phyloP scores from a whole-genome alignment of 2,329 filamentous ascomycete species.

The Coniochaeta ligniaria region DNA sequence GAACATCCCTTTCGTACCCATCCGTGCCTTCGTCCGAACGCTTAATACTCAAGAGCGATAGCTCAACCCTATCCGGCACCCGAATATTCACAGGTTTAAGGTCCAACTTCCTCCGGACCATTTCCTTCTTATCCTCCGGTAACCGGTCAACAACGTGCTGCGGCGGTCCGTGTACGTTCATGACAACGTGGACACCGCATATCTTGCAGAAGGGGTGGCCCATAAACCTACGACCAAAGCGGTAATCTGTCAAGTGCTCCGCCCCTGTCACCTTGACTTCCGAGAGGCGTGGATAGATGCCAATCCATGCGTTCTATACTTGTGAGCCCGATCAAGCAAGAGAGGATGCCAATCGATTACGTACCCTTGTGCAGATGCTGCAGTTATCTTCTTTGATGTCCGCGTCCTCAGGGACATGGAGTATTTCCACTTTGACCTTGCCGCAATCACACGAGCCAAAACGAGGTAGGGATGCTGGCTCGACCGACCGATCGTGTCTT shows the following conservation, averaged over 20 bases:
- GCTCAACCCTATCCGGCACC: conserved; percentile 7
- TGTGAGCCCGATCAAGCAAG: too few species aligned
- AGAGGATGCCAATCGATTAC: background rate
- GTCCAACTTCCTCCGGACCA: conserved; percentile 8
- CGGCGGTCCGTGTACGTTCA: conserved; percentile 20
- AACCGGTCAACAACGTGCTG: conserved; percentile 18
- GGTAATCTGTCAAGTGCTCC: conserved; percentile 19
- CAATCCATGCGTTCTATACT: conserved; percentile 18
- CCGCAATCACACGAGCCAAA: background rate
- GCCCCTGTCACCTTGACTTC: conserved; percentile 17
- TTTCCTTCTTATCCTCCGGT: conserved; percentile 14
- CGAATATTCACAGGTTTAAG: conserved; percentile 6
- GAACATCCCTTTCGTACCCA: conserved; percentile 11
- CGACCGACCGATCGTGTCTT: background rate
- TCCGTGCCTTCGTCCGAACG: conserved; percentile 18
- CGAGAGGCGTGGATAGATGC: conserved; percentile 18
- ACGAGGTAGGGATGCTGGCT: background rate
- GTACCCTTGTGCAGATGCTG: background rate
- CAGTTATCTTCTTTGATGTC: background rate
- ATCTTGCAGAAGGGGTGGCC: conserved; percentile 16
- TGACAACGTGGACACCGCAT: conserved; percentile 21
- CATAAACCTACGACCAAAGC: conserved; percentile 14
- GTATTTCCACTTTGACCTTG: background rate
- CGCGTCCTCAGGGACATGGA: background rate
- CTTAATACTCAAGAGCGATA: conserved; percentile 9